Percentiles rank a stretch among this genome's conserved stretches.
phyloP scores from a whole-genome alignment of 345 rosid species.

The Syzygium aqueum region DNA sequence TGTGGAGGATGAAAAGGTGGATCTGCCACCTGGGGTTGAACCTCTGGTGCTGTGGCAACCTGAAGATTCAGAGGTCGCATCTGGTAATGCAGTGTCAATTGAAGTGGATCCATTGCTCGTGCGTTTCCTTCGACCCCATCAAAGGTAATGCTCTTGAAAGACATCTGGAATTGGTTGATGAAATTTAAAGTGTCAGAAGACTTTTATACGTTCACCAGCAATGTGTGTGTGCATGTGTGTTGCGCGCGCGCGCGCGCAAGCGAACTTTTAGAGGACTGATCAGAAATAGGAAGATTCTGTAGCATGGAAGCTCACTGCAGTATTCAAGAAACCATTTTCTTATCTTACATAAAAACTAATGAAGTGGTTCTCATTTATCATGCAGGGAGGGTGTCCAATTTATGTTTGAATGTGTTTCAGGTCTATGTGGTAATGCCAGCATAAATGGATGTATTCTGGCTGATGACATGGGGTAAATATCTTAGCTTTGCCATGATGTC shows the following conservation, averaged over 20 bases:
- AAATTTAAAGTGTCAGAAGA: background rate
- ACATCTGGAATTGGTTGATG: background rate
- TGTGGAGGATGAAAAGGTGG: conserved; percentile 45
- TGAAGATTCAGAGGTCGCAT: conserved; percentile 42
- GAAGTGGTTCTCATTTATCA: background rate
- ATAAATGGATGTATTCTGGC: conserved; percentile 95
- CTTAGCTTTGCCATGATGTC: background rate
- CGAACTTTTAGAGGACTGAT: background rate
- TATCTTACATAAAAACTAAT: background rate
- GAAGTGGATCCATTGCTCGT: conserved; percentile 83
- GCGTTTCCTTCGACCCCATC: conserved; percentile 93
- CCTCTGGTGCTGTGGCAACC: conserved; percentile 86
- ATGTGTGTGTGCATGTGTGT: background rate
- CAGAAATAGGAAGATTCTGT: background rate
- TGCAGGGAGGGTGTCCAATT: conserved; percentile 99
- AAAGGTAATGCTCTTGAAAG: conserved; percentile 48
- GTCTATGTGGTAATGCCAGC: conserved; percentile 38
- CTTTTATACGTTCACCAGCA: background rate
- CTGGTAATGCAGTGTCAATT: conserved; percentile 25
- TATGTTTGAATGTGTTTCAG: conserved; percentile 95
- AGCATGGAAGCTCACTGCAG: background rate
- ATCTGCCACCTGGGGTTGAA: conserved; percentile 73
- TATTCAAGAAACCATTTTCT: background rate
- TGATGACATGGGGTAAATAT: conserved; percentile 94
- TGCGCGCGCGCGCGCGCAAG: rapidly evolving